Evolutionary conservation across 192 early-diverging fungal species (phyloP).

Genomic region (Linnemannia elongata): DNA sequence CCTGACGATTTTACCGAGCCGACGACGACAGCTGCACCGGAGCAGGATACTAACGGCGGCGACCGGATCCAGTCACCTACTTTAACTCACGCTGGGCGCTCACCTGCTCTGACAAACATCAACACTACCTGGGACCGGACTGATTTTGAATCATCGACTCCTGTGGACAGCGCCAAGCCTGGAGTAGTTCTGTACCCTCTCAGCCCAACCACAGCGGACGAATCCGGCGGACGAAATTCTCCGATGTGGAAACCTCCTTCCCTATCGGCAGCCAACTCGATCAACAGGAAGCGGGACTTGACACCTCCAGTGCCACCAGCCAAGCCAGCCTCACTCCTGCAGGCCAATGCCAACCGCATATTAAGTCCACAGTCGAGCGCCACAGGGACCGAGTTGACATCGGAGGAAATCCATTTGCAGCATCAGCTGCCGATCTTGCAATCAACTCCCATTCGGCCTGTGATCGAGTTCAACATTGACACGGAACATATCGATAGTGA

Average conservation of each 20-base stretch:
- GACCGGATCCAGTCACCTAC: background rate
- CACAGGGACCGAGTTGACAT: conserved; percentile 26
- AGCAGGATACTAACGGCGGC: background rate
- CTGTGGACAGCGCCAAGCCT: background rate
- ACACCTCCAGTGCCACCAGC: conserved; percentile 38
- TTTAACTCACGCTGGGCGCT: background rate
- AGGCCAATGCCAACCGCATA: conserved; percentile 5
- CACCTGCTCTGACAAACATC: conserved; percentile 18
- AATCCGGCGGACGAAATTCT: background rate
- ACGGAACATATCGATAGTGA: background rate
- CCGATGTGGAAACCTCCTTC: background rate
- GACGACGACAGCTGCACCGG: background rate
- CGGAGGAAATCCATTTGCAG: conserved; percentile 32
- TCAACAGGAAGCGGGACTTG: background rate
- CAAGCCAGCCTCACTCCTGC: conserved; percentile 32
- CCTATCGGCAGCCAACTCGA: conserved; percentile 9
- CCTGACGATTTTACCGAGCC: conserved; percentile 30
- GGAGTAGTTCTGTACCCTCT: background rate
- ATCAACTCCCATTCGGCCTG: background rate
- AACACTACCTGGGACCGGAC: background rate
- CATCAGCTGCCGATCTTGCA: background rate
- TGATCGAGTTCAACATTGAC: background rate
- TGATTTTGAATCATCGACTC: background rate
- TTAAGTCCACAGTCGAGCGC: conserved; percentile 23
- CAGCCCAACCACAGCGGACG: background rate